A percentile compares a stretch with the other conserved stretches of the same genome.
Conservation (phyloP, 2,329 filamentous ascomycete species). For the Penicillium decumbens region DNA sequence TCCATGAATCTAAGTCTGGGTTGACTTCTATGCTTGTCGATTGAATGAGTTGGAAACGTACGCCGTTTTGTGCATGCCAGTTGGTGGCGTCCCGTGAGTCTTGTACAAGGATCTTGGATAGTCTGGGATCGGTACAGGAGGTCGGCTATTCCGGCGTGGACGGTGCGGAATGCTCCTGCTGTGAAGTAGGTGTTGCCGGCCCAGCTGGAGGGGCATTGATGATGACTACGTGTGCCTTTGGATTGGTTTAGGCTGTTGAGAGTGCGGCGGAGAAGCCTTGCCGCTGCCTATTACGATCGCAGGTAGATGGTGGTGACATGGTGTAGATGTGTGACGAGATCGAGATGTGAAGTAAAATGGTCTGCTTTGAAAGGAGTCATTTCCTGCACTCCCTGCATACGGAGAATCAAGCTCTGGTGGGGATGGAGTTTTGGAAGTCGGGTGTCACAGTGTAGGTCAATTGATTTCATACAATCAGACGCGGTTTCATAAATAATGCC, state of each 20-base stretch:
- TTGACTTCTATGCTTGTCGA: conserved; percentile 62
- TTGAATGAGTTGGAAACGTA: conserved; percentile 60
- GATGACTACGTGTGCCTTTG: conserved; percentile 44
- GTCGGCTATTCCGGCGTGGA: conserved; percentile 53
- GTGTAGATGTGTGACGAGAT: neutral
- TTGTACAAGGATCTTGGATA: conserved; percentile 49
- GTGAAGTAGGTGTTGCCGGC: conserved; percentile 63
- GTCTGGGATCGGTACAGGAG: conserved; percentile 52
- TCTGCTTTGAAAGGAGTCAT: neutral
- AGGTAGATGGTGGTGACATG: conserved; percentile 2
- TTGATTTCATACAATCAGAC: too few relatives aligned
- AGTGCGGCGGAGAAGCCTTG: conserved; percentile 58
- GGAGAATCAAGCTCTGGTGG: neutral
- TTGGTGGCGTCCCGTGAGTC: conserved; percentile 51
- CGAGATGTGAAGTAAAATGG: neutral
- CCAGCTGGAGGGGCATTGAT: conserved; percentile 55
- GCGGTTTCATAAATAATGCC: too few relatives aligned
- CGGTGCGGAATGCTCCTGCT: conserved; percentile 59
- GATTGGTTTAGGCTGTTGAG: conserved; percentile 48
- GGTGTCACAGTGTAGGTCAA: too few relatives aligned
- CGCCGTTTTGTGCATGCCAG: conserved; percentile 54
- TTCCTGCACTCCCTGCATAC: neutral
- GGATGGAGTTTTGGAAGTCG: too few relatives aligned
- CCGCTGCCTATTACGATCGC: conserved; percentile 57
- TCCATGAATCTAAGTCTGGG: conserved; percentile 58